Base-by-base conservation (phyloP, 1,139 yeast genomes). In the Pichia sp. region DNA sequence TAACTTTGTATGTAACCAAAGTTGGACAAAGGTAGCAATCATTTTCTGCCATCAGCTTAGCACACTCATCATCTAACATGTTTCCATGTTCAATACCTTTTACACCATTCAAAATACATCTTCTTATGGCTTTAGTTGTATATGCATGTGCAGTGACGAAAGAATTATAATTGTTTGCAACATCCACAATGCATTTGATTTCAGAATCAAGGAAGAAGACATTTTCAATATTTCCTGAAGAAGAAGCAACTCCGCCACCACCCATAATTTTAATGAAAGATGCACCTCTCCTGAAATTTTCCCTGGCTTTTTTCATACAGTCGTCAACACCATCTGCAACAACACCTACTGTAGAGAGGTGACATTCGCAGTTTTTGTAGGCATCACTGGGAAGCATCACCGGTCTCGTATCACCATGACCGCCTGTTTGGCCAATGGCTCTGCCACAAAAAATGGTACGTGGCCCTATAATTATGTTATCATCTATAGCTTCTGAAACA, bases 11-110 rank as follows among this genome's bases (percentile, higher is more conserved):
- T 25, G 65, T 56, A 18, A 64, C 59, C 37, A 64, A 58, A 21
- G 67, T 64, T 19, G 67, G 67, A 16, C 67, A 63, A 28, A 64
- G 47, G 43, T 54, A 62, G 41, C 59, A 59, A 18, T 53, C 60
- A 13, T 60, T 56, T 36, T 61, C 53, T 13, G 56, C 62, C 61
- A 64, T 59, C 37, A 64, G 42, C 45, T 55, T 49, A 13, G 67
- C 66, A 40, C 63, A 55, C 26, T 58, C 64, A n/a, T 57, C 66
- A 44, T 63, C 64, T 23, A 64, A 46, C 34, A 64, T 44, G 44
- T 64, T 64, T 2, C 67, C 67, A 47, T 64, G 67, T 50, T 64
- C 67, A 47, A 64, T 62, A 19, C 67, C 67, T 41, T 52, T 60
- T 9, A 61, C 64, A 9, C 67, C 67, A 52, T 58, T 59, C 8